Percentiles rank a stretch among this genome's conserved stretches.
These are phyloP conservation scores for Gloeopeniophorella convolvens DNA, from an alignment of 768 basidiomycete species.

Conservation along the genomic window DNA sequence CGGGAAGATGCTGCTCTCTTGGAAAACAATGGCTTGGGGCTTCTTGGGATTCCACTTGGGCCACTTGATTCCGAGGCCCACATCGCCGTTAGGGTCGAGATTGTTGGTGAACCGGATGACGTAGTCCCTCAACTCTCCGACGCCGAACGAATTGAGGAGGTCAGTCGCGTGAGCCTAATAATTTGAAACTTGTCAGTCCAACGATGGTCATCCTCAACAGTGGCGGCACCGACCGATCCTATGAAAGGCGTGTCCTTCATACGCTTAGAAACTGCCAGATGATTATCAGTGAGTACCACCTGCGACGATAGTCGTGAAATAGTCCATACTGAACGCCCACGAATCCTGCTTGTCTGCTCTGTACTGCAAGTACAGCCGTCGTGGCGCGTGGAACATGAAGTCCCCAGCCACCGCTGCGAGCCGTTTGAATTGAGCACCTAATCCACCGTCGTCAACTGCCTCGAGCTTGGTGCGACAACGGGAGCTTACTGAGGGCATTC, in stretches of 20 bases:
- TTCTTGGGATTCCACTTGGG: conserved; percentile 12
- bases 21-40: conserved; percentile 11
- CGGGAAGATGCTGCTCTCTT: conserved; percentile 2
- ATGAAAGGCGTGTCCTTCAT: conserved; percentile 11
- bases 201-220: no score
- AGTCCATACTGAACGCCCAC: conserved; percentile 17
- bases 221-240: no score
- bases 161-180: conserved; percentile 10
- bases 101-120: conserved; percentile 13
- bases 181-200: no score
- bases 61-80: conserved; percentile 8
- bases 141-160: conserved; percentile 6
- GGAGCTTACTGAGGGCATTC: conserved; percentile 28
- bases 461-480: no score
- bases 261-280: conserved; percentile 20
- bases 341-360: conserved; percentile 13
- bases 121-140: conserved; percentile 16
- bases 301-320: no score
- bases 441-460: neutral
- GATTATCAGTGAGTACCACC: no score
- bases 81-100: conserved; percentile 16
- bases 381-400: conserved; percentile 19
- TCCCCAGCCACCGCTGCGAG: conserved; percentile 15
- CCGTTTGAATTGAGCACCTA: conserved; percentile 18
- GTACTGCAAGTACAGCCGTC: conserved; percentile 9